Conservation (phyloP, 2,329 filamentous ascomycete species). For the Aulographum hederae region DNA sequence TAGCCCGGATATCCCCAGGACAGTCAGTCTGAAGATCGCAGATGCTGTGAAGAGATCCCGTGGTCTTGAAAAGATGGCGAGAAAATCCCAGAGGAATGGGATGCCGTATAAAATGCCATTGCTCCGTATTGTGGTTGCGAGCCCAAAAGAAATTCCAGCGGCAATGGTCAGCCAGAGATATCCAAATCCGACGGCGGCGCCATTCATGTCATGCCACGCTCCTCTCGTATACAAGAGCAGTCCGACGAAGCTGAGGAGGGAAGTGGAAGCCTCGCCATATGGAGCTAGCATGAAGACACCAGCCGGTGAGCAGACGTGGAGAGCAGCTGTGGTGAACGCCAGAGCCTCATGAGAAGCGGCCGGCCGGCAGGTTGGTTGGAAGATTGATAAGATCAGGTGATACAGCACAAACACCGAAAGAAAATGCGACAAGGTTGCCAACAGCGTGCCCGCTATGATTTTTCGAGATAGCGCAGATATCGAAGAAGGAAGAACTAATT, state of each 20-base stretch:
- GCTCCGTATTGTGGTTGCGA: conserved; percentile 57
- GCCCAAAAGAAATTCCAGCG: conserved; percentile 49
- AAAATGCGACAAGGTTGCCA: conserved; percentile 58
- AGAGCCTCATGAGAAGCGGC: conserved; percentile 17
- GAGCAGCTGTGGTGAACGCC: conserved; percentile 47
- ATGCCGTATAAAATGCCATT: conserved; percentile 76
- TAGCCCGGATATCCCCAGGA: conserved; percentile 31
- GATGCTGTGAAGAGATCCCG: conserved; percentile 27
- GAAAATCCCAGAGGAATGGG: conserved; percentile 48
- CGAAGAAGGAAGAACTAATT: background rate
- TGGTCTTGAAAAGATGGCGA: too few relatives aligned
- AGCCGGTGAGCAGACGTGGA: conserved; percentile 75
- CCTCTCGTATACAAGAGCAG: conserved; percentile 49
- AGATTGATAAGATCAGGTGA: conserved; percentile 39
- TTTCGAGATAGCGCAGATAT: background rate
- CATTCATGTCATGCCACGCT: conserved; percentile 13
- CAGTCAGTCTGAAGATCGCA: conserved; percentile 30
- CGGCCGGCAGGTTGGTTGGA: too few relatives aligned
- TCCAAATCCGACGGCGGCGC: too few relatives aligned
- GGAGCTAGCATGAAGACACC: conserved; percentile 80
- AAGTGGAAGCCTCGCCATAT: conserved; percentile 65
- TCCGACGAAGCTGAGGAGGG: conserved; percentile 58
- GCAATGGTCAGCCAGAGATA: conserved; percentile 7
- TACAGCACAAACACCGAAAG: conserved; percentile 57
- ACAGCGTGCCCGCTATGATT: conserved; percentile 41